Base-by-base conservation (phyloP, 306 rosid genomes). In the Astragalus glycyphyllos region DNA sequence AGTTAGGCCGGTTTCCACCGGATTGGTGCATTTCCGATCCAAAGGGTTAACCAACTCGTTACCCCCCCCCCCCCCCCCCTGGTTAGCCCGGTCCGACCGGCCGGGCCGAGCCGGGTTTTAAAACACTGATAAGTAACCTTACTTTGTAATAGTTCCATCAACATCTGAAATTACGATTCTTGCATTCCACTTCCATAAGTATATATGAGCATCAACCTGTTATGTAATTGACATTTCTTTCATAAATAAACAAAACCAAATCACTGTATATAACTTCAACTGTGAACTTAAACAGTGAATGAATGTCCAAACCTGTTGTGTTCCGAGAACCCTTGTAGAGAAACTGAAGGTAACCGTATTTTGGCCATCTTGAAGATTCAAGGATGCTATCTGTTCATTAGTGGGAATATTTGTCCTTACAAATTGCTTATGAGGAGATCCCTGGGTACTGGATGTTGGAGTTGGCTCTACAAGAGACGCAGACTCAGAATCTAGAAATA, bases 81-180 rank as follows among this genome's bases (percentile, higher is more conserved):
- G n/a, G n/a, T n/a, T n/a, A n/a, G n/a, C n/a, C n/a, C n/a, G n/a
- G n/a, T n/a, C n/a, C n/a, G n/a, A n/a, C n/a, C n/a, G n/a, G n/a
- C n/a, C n/a, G n/a, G n/a, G n/a, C n/a, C n/a, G n/a, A n/a, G n/a
- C n/a, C n/a, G n/a, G n/a, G n/a, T n/a, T n/a, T n/a, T n/a, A n/a
- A n/a, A n/a, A n/a, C n/a, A n/a, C n/a, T n/a, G n/a, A 50, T 15
- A 35, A 35, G 23, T 50, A 70, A 61, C 77, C 99, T 85, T 84
- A 95, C 99, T 87, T 95, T 76, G 99, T 95, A 80, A 95, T 95
- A 49, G 99, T 95, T 64, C 99, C 99, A 76, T 95, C 99, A 58
- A 95, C 99, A 16, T 95, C 99, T 6, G 99, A 95, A 76, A 95
- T 91, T 74, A 95, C 99, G 59, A 95, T 95, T 68, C 87, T 80